Evolutionary conservation across 2,329 filamentous ascomycete species (phyloP).

Genomic region (Phyllosticta citribraziliensis): DNA sequence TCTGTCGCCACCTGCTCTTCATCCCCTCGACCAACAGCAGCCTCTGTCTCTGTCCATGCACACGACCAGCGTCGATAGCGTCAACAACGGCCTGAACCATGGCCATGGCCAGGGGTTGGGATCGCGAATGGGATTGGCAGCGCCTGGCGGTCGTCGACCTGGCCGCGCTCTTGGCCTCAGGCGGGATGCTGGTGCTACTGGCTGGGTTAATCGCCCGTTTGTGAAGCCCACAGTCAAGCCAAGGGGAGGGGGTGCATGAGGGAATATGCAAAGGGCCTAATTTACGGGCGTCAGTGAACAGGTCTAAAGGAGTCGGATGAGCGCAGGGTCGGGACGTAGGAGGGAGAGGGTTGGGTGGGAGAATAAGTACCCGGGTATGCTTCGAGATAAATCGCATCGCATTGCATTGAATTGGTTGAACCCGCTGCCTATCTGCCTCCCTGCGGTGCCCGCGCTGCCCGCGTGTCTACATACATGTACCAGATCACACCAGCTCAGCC

Average conservation of each 20-base stretch:
- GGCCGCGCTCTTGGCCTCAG: neutral
- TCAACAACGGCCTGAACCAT: neutral
- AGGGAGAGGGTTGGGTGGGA: slow-evolving; percentile 11
- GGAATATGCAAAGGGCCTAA: too few species aligned
- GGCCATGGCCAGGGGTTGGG: too few species aligned
- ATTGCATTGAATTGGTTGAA: neutral
- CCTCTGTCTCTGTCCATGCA: neutral
- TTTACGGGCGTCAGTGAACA: neutral
- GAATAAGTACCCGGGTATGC: neutral
- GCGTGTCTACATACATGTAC: neutral
- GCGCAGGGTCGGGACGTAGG: neutral
- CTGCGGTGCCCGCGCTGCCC: neutral
- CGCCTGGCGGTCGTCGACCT: neutral
- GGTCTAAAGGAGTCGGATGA: neutral
- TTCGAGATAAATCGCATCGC: neutral
- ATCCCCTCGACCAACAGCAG: neutral
- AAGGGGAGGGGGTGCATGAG: neutral
- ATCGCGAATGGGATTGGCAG: neutral
- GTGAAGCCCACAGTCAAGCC: neutral
- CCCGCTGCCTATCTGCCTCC: neutral
- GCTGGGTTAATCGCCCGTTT: neutral
- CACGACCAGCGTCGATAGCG: neutral
- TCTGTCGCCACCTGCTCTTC: too few species aligned
- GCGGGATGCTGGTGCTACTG: neutral
- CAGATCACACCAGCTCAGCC: too few species aligned